phyloP scores from a whole-genome alignment of 768 basidiomycete species.

The Glaciozyma antarctica region DNA sequence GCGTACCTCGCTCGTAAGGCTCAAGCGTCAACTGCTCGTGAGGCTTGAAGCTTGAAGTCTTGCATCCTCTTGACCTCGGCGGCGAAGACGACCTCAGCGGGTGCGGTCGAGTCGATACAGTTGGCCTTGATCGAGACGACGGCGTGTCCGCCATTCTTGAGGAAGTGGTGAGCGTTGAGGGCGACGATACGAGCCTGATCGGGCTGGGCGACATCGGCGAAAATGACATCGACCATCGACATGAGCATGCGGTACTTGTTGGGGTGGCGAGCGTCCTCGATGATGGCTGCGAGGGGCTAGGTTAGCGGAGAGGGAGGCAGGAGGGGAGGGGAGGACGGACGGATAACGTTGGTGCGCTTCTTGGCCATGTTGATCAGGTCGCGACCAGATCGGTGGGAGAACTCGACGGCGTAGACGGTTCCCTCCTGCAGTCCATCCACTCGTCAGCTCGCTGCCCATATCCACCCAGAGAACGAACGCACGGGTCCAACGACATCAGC shows the following conservation, averaged over 20 bases:
- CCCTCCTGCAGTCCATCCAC: conserved; percentile 56
- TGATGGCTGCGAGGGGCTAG: conserved; percentile 49
- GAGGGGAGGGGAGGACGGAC: conserved; percentile 46
- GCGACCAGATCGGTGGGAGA: conserved; percentile 90
- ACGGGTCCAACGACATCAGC: conserved; percentile 97
- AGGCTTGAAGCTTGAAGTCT: conserved; percentile 73
- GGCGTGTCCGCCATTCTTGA: conserved; percentile 82
- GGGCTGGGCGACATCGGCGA: conserved; percentile 96
- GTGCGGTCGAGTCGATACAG: conserved; percentile 93
- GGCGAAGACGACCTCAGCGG: conserved; percentile 81
- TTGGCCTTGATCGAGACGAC: conserved; percentile 99
- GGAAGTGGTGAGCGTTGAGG: conserved; percentile 87
- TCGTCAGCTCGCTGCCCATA: background rate
- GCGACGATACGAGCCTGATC: conserved; percentile 96
- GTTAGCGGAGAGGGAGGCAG: background rate
- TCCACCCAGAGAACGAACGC: conserved; percentile 36
- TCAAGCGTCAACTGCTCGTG: conserved; percentile 92
- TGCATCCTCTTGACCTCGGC: conserved; percentile 73
- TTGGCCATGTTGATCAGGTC: conserved; percentile 99
- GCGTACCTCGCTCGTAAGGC: conserved; percentile 40
- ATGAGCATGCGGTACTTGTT: conserved; percentile 96
- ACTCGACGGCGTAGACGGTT: conserved; percentile 95
- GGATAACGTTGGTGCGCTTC: conserved; percentile 97
- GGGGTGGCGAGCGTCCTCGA: conserved; percentile 93
- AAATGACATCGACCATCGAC: conserved; percentile 90